Evolutionary conservation across 2,329 filamentous ascomycete genomes (phyloP).

Genomic region (Xylariaceae sp.): DNA sequence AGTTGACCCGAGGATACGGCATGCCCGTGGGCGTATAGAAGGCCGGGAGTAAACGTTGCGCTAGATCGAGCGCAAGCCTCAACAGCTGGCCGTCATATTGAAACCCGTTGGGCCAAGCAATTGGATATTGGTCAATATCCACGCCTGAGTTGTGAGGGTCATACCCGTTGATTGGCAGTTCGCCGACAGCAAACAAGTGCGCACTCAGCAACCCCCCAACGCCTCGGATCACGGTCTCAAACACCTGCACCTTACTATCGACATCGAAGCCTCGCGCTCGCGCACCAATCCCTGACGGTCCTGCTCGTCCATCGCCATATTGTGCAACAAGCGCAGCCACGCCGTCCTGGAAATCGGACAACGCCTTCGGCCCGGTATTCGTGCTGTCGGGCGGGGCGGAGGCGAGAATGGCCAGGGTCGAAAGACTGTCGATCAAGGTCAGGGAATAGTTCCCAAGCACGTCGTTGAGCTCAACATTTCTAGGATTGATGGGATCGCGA

Average conservation of each 20-base stretch:
- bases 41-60: conserved; percentile 77
- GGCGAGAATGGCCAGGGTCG: conserved; percentile 86
- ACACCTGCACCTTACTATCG: conserved; percentile 97
- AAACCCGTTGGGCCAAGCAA: conserved; percentile 72
- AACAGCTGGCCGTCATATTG: conserved; percentile 86
- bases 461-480: conserved; percentile 85
- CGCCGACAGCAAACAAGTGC: conserved; percentile 87
- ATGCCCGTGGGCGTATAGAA: conserved; percentile 89
- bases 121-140: conserved; percentile 48
- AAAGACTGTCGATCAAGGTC: conserved; percentile 91
- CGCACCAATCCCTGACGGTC: conserved; percentile 63
- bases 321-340: conserved; percentile 70
- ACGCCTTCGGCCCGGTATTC: conserved; percentile 55
- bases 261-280: conserved; percentile 82
- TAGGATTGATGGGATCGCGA: conserved; percentile 73
- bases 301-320: conserved; percentile 79
- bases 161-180: conserved; percentile 82
- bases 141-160: conserved; percentile 45
- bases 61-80: conserved; percentile 82
- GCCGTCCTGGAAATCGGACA: conserved; percentile 74
- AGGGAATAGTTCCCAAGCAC: conserved; percentile 95
- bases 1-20: conserved; percentile 90
- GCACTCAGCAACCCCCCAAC: conserved; percentile 87
- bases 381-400: conserved; percentile 60
- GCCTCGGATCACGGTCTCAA: conserved; percentile 94